phyloP scores from a whole-genome alignment of 805 yeast genomes.

The Tetrapisispora namnaoensis region DNA sequence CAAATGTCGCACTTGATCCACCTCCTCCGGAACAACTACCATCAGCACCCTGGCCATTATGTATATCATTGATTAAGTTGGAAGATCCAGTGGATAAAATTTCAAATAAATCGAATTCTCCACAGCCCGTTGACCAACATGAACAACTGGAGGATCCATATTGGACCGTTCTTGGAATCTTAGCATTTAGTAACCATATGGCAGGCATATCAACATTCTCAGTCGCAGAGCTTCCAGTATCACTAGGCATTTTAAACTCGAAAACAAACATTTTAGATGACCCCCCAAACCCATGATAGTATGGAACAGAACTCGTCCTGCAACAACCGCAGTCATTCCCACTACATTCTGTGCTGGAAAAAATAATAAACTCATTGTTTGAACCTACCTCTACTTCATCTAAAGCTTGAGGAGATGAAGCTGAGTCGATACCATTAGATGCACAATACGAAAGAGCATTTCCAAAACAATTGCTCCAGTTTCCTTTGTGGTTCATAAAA shows the following conservation, averaged over 20 bases:
- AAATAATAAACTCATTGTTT: conserved; percentile 69
- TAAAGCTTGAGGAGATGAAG: conserved; percentile 58
- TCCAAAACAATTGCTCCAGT: conserved; percentile 79
- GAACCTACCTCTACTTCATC: conserved; percentile 60
- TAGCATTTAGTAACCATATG: conserved; percentile 89
- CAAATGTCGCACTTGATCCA: conserved; percentile 77
- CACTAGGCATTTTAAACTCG: conserved; percentile 89
- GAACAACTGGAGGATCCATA: conserved; percentile 81
- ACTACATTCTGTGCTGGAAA: conserved; percentile 56
- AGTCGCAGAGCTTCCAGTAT: conserved; percentile 33
- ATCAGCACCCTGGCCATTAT: conserved; percentile 58
- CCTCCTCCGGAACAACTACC: conserved; percentile 50
- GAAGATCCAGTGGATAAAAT: conserved; percentile 64
- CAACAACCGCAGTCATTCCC: conserved; percentile 68
- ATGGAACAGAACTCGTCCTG: conserved; percentile 71
- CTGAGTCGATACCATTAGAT: conserved; percentile 64
- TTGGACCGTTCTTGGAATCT: conserved; percentile 92
- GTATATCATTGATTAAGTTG: conserved; percentile 70
- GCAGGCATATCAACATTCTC: conserved; percentile 94
- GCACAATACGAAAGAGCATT: conserved; percentile 81
- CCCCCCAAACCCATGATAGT: conserved; percentile 91
- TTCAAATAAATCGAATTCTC: conserved; percentile 94
- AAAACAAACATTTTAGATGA: conserved; percentile 74
- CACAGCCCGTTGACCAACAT: conserved; percentile 96
- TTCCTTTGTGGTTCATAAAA: conserved; percentile 81